Percentiles rank a stretch among this genome's conserved stretches.
Conservation (phyloP, 176 grass and related monocot genomes). For the Alloteropsis semialata region DNA sequence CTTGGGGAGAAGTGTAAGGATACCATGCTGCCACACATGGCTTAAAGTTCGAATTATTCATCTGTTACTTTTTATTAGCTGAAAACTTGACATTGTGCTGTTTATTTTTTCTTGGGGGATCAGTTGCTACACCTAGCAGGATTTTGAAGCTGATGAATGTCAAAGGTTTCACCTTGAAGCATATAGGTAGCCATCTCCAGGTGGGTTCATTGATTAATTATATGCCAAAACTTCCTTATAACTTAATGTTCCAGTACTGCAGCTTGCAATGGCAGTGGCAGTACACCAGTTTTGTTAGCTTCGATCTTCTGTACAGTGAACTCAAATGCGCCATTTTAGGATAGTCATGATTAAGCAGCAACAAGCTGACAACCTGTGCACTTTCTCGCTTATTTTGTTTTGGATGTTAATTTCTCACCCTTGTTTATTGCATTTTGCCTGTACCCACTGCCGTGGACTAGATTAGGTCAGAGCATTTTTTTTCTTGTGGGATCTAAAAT, state of each 20-base stretch:
- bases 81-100: constrained; percentile 19
- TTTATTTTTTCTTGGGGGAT: not conserved
- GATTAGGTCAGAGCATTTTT: not conserved
- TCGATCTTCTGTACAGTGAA: not conserved
- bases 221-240: not conserved
- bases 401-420: not conserved
- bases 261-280: not conserved
- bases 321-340: not conserved
- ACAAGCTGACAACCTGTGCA: not conserved
- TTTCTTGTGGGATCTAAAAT: not conserved
- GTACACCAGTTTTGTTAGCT: not conserved
- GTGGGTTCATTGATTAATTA: constrained; percentile 20
- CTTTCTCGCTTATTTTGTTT: not conserved
- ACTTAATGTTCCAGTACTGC: not conserved
- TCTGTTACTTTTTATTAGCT: constrained; percentile 25
- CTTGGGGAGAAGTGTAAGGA: constrained; percentile 30
- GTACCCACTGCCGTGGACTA: not conserved
- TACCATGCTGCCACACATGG: not conserved
- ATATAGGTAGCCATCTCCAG: constrained; percentile 38
- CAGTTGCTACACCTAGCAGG: constrained; percentile 11
- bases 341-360: constrained; percentile 15
- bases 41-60: constrained; percentile 6
- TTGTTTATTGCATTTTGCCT: not conserved
- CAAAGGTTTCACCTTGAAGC: not conserved
- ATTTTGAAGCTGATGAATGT: constrained; percentile 31